Base-by-base conservation (phyloP, 2,329 filamentous ascomycete species). In the Fusarium sp. region DNA sequence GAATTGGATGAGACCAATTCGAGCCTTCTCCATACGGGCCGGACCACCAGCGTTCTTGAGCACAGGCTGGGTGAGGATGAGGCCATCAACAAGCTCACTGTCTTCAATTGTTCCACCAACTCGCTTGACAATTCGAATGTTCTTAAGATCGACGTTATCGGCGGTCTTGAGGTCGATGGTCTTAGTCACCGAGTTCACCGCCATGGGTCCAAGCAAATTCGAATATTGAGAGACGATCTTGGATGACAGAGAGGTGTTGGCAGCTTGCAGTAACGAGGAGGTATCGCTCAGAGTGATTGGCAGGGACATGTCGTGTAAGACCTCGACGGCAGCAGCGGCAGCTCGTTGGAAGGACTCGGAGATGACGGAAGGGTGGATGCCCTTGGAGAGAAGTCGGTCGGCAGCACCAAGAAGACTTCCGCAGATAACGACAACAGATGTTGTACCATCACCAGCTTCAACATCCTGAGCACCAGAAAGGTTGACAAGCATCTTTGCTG, bases 171-270 rank as follows among this genome's bases (percentile, higher is more conserved):
- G 88, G 81, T 99, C 96, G 84, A 99, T 98, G 63, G 96, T 94
- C 86, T 97, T 97, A 72, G 96, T 91, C 59, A 99, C 96, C 28
- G 96, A 94, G 83, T 98, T 97, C 66, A 99, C 96, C 48, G 96
- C 96, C 94, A 99, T 99, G 65, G 95, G 94, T n/a, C 94, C 96
- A 26, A 99, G 90, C 45, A 96, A 90, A 82, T 95, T 96, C 39
- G 96, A 96, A 85, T 99, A 95, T 85, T 98, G 96, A 68, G 96
- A 96, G 72, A 99, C 96, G 80, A 99, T 98, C 87, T 99, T 99
- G 79, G 96, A 98, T 57, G 95, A 98, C 63, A 99, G 91, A 42
- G 96, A 98, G 57, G 96, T 99, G 77, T 96, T 97, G 76, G 96
- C 96, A 72, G 96, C 96, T 88, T 98, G 97, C 75, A 98, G 91